phyloP scores from a whole-genome alignment of 495 filamentous ascomycete genomes.

The Aspergillus coremiiformis region DNA sequence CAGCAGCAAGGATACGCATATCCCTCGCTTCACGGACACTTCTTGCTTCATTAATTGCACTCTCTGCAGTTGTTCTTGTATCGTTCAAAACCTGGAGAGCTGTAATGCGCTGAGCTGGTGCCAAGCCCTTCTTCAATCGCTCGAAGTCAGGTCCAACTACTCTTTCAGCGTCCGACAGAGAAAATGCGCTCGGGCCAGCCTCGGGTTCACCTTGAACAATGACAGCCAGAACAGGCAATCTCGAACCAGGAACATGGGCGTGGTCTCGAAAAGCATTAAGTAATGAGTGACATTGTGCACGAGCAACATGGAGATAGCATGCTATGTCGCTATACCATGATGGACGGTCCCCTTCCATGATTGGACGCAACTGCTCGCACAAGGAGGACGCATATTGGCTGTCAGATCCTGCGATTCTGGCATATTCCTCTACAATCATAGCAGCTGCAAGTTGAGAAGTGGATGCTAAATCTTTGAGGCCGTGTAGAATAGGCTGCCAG shows the following conservation, averaged over 20 bases:
- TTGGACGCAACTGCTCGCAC: constrained; percentile 53
- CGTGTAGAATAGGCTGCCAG: constrained; percentile 49
- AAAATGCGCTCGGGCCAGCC: constrained; percentile 87
- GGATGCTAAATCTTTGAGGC: constrained; percentile 62
- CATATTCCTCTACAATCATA: constrained; percentile 86
- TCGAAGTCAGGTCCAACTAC: constrained; percentile 78
- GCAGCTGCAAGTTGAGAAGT: constrained; percentile 78
- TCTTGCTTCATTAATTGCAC: constrained; percentile 70
- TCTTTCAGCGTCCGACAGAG: constrained; percentile 76
- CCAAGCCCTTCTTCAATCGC: constrained; percentile 72
- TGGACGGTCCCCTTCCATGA: constrained; percentile 76
- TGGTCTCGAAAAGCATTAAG: constrained; percentile 84
- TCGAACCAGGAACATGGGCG: constrained; percentile 63
- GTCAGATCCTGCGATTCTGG: constrained; percentile 32
- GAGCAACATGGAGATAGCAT: constrained; percentile 76
- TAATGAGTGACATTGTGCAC: constrained; percentile 82
- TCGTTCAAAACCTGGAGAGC: constrained; percentile 66
- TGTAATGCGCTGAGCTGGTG: constrained; percentile 75
- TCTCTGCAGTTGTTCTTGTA: constrained; percentile 57
- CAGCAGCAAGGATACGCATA: constrained; percentile 77
- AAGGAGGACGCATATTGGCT: constrained; percentile 48
- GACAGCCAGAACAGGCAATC: constrained; percentile 72
- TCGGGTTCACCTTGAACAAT: constrained; percentile 88
- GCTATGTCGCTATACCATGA: constrained; percentile 79
- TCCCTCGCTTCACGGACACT: constrained; percentile 73